Base-by-base conservation (phyloP, 1,139 yeast species). In the Zygosaccharomyces pseudobailii region DNA sequence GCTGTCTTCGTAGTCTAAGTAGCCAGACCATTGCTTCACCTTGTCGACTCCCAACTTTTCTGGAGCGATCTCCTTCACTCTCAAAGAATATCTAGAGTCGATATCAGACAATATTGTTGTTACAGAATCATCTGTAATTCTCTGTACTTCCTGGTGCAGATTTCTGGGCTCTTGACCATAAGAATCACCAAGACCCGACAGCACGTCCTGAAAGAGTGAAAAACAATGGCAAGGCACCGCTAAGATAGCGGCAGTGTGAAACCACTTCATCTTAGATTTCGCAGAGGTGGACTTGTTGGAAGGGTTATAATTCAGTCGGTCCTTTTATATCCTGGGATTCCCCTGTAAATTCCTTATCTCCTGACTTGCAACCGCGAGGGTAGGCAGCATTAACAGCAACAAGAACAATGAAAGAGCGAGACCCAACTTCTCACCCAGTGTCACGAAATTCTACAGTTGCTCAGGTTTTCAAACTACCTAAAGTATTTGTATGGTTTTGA, bases 1-100 rank as follows among this genome's bases (percentile, higher is more conserved):
- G 40, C 47, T 42, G 53, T 78, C 84, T 43, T 72, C 69, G 40
- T 79, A 76, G 59, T 82, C 87, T 59, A 82, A 71, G 34, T 45
- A 45, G n/a, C 48, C 48, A 5, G 48, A 55, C 57, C 58, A 56
- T 42, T 58, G 61, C 7, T 55, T 56, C 6, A 55, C 60, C 3
- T 48, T 37, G 36, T 57, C 62, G 13, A 58, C 42, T 5, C 54
- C 55, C 19, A 58, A 46, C 39, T 52, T 52, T 1, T 51, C 36
- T 10, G 63, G 63, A 21, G 57, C 56, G 4, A 55, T 55, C n/a
- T 46, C 13, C 36, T 51, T 51, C 8, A 56, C 34, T 40, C 62
- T 53, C 39, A 58, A 31, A 8, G 57, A 45, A 42, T 58, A 58
- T 24, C 47, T 46, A 2, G 43, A 42, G 33, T 59, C 58, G 13